Percentiles rank a stretch among this genome's conserved stretches.
Conservation (phyloP, 2,329 filamentous ascomycete species). For the Aspergillus nomiae region DNA sequence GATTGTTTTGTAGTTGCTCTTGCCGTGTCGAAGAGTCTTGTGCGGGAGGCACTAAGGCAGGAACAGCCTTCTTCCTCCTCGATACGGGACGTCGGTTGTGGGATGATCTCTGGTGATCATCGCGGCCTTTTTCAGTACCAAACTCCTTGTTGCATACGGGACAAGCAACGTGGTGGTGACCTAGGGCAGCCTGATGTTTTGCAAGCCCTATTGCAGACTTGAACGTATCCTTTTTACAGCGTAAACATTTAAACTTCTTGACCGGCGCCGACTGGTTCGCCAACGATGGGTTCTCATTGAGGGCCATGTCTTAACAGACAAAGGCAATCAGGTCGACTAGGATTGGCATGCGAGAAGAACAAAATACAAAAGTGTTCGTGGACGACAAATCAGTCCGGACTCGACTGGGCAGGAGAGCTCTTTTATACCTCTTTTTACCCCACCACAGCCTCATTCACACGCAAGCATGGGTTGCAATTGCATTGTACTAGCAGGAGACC, state of each 20-base stretch:
- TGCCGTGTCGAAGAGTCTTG: neutral
- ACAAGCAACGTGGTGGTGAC: neutral
- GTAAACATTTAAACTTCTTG: conserved; percentile 1
- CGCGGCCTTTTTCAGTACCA: neutral
- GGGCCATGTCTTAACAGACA: neutral
- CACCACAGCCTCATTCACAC: neutral
- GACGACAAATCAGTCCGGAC: neutral
- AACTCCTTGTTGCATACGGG: neutral
- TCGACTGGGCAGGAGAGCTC: too few relatives aligned
- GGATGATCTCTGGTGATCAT: neutral
- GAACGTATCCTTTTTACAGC: conserved; percentile 7
- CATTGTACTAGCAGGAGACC: neutral
- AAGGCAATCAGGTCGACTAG: neutral
- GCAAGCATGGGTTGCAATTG: neutral
- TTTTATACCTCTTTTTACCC: neutral
- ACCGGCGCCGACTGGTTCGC: neutral
- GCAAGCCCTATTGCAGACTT: conserved; percentile 3
- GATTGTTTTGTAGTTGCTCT: neutral
- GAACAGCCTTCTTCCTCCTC: neutral
- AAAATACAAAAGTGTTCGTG: neutral
- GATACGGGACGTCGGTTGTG: neutral
- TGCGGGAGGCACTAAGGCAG: neutral
- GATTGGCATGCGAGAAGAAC: neutral
- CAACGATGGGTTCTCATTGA: neutral
- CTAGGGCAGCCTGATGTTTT: conserved; percentile 7